A percentile compares a stretch with the other conserved stretches of the same genome.
These are phyloP conservation scores for Pseudonectria buxi DNA, from an alignment of 2,329 filamentous ascomycete genomes.

Conservation along the genomic window DNA sequence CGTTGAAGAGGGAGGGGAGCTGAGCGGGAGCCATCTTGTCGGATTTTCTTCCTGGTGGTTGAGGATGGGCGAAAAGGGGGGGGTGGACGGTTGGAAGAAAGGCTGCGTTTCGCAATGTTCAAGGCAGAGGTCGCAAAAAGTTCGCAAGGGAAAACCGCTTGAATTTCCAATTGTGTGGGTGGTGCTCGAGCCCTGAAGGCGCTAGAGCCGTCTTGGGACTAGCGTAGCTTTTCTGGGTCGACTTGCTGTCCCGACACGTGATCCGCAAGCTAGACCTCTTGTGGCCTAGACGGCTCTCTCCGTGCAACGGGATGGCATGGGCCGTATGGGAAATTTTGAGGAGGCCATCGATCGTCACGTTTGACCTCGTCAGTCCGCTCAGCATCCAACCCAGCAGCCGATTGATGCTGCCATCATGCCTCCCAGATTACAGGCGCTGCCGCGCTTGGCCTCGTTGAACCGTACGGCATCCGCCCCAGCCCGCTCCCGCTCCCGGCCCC, in stretches of 20 bases:
- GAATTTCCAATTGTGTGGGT: slow-evolving; percentile 36
- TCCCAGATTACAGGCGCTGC: slow-evolving; percentile 56
- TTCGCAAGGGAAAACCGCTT: slow-evolving; percentile 31
- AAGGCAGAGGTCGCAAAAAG: slow-evolving; percentile 31
- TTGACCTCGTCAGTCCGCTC: slow-evolving; percentile 11
- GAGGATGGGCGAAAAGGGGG: slow-evolving; percentile 22
- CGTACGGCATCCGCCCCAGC: slow-evolving; percentile 40
- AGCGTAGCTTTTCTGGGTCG: slow-evolving; percentile 4
- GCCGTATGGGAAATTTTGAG: slow-evolving; percentile 30
- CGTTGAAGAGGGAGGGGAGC: slow-evolving; percentile 92
- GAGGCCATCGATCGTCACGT: slow-evolving; percentile 17
- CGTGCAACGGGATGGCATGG: slow-evolving; percentile 7
- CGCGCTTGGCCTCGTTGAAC: slow-evolving; percentile 52
- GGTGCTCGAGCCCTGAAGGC: slow-evolving; percentile 29
- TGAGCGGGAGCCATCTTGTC: slow-evolving; percentile 91
- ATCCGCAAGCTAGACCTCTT: slow-evolving; percentile 13
- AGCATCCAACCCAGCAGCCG: slow-evolving; percentile 9
- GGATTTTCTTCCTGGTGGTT: slow-evolving; percentile 32
- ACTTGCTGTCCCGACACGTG: slow-evolving; percentile 26
- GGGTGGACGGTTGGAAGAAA: slow-evolving; percentile 22
- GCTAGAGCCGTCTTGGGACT: slow-evolving; percentile 20
- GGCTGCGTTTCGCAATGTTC: slow-evolving; percentile 19
- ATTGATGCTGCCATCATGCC: slow-evolving; percentile 49
- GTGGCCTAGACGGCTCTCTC: background rate
- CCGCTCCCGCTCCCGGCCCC: background rate